A percentile compares a stretch with the other conserved stretches of the same genome.
phyloP scores from a whole-genome alignment of 768 basidiomycete genomes.

The Agrocybe pediades region DNA sequence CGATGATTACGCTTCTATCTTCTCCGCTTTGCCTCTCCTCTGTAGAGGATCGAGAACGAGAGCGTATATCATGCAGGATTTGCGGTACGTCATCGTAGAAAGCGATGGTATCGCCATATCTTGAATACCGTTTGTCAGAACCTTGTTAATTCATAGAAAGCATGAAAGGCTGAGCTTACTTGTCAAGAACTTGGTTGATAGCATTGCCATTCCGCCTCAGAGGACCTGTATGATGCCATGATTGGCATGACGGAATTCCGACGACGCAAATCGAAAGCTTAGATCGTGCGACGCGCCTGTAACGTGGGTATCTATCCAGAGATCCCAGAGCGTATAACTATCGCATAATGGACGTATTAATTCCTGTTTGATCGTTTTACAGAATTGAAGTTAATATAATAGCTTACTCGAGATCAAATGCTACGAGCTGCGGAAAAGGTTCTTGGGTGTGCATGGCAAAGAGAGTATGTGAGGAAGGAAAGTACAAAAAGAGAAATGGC shows the following conservation, averaged over 20 bases:
- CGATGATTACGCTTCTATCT: constrained; percentile 41
- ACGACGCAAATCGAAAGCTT: neutral
- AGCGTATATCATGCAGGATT: constrained; percentile 63
- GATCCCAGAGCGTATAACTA: constrained; percentile 85
- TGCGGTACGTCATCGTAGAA: constrained; percentile 80
- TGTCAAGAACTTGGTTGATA: constrained; percentile 54
- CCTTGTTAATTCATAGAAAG: neutral
- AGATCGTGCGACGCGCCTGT: constrained; percentile 36
- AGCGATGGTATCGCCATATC: constrained; percentile 54
- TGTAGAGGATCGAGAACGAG: constrained; percentile 3
- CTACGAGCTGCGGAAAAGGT: constrained; percentile 16
- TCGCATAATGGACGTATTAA: neutral
- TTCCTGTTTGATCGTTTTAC: neutral
- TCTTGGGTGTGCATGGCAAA: too few species aligned
- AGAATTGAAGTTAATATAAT: neutral
- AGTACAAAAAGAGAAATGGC: too few species aligned
- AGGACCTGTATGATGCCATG: constrained; percentile 40
- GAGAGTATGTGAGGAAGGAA: too few species aligned
- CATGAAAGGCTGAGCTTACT: constrained; percentile 24
- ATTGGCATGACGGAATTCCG: neutral
- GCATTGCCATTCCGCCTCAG: constrained; percentile 48
- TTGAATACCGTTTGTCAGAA: too few species aligned
- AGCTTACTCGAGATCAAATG: constrained; percentile 22
- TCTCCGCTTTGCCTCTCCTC: constrained; percentile 34
- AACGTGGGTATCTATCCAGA: constrained; percentile 86